Evolutionary conservation across 1,284 basidiomycete species (phyloP).

Genomic region (Ustilago bromivora): DNA sequence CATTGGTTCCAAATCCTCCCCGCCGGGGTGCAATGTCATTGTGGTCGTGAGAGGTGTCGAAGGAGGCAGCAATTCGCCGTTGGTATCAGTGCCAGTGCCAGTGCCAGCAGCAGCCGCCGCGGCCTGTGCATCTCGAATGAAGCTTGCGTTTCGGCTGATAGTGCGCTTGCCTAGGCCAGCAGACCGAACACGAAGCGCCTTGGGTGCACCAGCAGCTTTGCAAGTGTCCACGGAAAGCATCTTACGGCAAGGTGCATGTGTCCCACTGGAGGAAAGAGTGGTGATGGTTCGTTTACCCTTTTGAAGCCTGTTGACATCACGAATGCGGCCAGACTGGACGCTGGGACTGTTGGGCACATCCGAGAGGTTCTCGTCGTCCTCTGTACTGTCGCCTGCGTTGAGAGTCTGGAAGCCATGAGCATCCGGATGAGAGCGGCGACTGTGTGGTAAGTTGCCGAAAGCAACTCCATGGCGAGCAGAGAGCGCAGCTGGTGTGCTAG

Average conservation of each 20-base stretch:
- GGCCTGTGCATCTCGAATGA: constrained; percentile 19
- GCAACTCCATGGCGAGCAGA: constrained; percentile 26
- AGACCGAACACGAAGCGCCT: constrained; percentile 44
- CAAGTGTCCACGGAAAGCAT: constrained; percentile 43
- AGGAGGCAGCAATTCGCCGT: constrained; percentile 24
- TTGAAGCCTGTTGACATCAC: constrained; percentile 40
- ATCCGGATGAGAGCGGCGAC: constrained; percentile 24
- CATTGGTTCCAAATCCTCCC: constrained; percentile 51
- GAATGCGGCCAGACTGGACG: constrained; percentile 38
- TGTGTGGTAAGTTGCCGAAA: constrained; percentile 32
- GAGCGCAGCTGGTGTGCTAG: constrained; percentile 32
- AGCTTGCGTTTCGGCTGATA: constrained; percentile 46
- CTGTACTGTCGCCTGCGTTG: constrained; percentile 24
- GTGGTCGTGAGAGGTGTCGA: constrained; percentile 35
- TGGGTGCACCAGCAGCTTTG: constrained; percentile 41
- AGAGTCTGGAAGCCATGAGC: constrained; percentile 14
- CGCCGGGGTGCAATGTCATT: constrained; percentile 11
- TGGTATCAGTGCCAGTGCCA: constrained; percentile 3
- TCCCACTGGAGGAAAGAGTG: constrained; percentile 19
- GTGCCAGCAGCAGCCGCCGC: background rate
- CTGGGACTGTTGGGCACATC: constrained; percentile 44
- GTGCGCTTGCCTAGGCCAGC: constrained; percentile 42
- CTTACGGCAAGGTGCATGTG: constrained; percentile 37
- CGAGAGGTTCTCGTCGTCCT: constrained; percentile 42
- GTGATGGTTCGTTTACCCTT: constrained; percentile 43